These are phyloP conservation scores for Gracilaria gracilis DNA, from an alignment of 23 red algal species.

Conservation along the genomic window DNA sequence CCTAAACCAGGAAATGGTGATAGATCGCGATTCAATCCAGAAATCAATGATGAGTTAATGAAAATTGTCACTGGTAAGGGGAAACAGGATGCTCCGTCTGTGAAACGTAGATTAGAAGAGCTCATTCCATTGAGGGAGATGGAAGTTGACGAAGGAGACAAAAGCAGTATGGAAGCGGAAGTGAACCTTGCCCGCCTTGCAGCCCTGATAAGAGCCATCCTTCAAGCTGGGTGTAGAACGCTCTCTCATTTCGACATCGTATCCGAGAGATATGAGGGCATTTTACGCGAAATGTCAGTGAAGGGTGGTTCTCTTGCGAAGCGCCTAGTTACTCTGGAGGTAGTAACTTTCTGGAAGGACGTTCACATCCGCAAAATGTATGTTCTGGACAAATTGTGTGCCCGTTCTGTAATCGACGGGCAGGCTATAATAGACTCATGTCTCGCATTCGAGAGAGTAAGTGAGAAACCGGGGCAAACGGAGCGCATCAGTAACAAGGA, in stretches of 20 bases:
- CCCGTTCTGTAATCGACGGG: slow-evolving; percentile 69
- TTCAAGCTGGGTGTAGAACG: slow-evolving; percentile 78
- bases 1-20: slow-evolving; percentile 37
- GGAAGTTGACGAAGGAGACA: neutral
- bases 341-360: slow-evolving; percentile 68
- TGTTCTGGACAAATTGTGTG: slow-evolving; percentile 80
- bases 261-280: slow-evolving; percentile 69
- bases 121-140: slow-evolving; percentile 46
- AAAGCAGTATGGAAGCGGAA: neutral
- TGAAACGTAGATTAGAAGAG: slow-evolving; percentile 54
- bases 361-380: slow-evolving; percentile 78
- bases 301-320: slow-evolving; percentile 54
- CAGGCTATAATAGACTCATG: slow-evolving; percentile 71
- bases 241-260: slow-evolving; percentile 91
- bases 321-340: slow-evolving; percentile 63
- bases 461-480: slow-evolving; percentile 14
- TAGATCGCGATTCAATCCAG: slow-evolving; percentile 59
- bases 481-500: slow-evolving; percentile 32
- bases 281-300: slow-evolving; percentile 68
- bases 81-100: slow-evolving; percentile 30
- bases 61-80: slow-evolving; percentile 76
- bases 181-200: slow-evolving; percentile 42
- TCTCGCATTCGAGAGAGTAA: slow-evolving; percentile 40
- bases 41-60: slow-evolving; percentile 66
- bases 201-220: slow-evolving; percentile 65